A percentile compares a stretch with the other conserved stretches of the same genome.
phyloP scores from a whole-genome alignment of 2,329 filamentous ascomycete genomes.

The Plectosphaerella cucumerina region DNA sequence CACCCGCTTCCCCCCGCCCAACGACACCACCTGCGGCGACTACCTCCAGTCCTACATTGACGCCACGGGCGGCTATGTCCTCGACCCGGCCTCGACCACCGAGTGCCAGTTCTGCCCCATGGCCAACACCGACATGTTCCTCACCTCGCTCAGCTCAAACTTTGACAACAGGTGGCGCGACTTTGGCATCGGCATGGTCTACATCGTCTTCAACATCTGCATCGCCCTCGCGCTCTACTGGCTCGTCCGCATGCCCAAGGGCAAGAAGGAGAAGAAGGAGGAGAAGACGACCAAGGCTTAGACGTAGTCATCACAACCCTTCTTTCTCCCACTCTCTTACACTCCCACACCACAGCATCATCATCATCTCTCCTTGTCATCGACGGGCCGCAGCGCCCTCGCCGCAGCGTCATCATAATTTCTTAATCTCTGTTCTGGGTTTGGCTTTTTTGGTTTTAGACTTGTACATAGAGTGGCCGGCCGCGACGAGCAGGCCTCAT shows the following conservation, averaged over 20 bases:
- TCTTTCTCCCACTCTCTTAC: too few species aligned
- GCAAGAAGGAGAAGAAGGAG: conserved; percentile 26
- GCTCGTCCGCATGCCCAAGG: conserved; percentile 36
- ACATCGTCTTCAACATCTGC: conserved; percentile 47
- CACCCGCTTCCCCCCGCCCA: neutral
- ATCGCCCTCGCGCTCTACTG: conserved; percentile 49
- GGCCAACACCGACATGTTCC: conserved; percentile 32
- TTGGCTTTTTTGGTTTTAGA: too few species aligned
- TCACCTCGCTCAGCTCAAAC: conserved; percentile 34
- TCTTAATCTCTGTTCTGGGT: neutral
- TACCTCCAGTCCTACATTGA: neutral
- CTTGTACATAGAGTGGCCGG: neutral
- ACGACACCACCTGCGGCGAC: neutral
- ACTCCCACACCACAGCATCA: too few species aligned
- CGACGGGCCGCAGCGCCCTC: too few species aligned
- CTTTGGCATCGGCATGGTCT: conserved; percentile 52
- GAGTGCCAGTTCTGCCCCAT: conserved; percentile 44
- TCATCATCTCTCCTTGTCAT: too few species aligned
- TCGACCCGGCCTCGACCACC: conserved; percentile 5
- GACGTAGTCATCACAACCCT: too few species aligned
- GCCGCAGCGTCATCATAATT: too few species aligned
- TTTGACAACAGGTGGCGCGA: conserved; percentile 54
- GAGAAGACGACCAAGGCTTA: too few species aligned
- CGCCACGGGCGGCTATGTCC: neutral
- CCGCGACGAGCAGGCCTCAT: neutral